Evolutionary conservation across 768 basidiomycete genomes (phyloP).

Genomic region (Amanita rubescens): DNA sequence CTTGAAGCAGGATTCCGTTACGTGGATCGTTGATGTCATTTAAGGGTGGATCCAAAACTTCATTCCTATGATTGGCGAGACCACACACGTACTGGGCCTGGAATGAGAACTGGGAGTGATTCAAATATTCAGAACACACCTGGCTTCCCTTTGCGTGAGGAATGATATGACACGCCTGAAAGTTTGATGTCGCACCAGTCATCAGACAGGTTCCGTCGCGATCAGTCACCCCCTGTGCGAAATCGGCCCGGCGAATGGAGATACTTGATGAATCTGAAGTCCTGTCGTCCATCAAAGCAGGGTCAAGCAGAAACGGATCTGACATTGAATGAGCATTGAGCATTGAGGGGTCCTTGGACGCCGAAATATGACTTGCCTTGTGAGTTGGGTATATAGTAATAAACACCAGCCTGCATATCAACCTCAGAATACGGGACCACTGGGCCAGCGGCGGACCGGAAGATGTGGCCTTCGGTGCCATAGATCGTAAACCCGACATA

Average conservation of each 20-base stretch:
- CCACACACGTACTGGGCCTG: slow-evolving; percentile 11
- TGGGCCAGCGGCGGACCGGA: slow-evolving; percentile 8
- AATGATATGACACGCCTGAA: slow-evolving; percentile 14
- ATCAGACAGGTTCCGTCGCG: slow-evolving; percentile 13
- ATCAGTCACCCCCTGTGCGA: slow-evolving; percentile 10
- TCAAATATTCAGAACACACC: slow-evolving; percentile 10
- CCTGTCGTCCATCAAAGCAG: slow-evolving; percentile 13
- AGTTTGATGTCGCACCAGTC: slow-evolving; percentile 9
- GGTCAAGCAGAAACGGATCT: slow-evolving; percentile 12
- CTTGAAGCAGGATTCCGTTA: slow-evolving; percentile 11
- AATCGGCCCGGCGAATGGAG: slow-evolving; percentile 5
- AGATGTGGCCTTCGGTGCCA: slow-evolving; percentile 14
- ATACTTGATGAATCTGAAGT: slow-evolving; percentile 7
- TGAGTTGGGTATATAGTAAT: slow-evolving; percentile 11
- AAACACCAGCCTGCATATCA: slow-evolving; percentile 11
- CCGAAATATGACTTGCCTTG: slow-evolving; percentile 11
- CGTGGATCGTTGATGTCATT: slow-evolving; percentile 14
- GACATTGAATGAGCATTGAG: slow-evolving; percentile 8
- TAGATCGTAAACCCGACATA: slow-evolving; percentile 13
- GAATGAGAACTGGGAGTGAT: background rate
- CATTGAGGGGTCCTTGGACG: slow-evolving; percentile 3
- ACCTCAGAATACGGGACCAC: slow-evolving; percentile 9
- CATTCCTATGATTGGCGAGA: slow-evolving; percentile 12
- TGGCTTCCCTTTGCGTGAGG: slow-evolving; percentile 15
- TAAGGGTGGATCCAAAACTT: slow-evolving; percentile 15